phyloP scores from a whole-genome alignment of 352 stramenopile genomes.

The Lagenidium giganteum region DNA sequence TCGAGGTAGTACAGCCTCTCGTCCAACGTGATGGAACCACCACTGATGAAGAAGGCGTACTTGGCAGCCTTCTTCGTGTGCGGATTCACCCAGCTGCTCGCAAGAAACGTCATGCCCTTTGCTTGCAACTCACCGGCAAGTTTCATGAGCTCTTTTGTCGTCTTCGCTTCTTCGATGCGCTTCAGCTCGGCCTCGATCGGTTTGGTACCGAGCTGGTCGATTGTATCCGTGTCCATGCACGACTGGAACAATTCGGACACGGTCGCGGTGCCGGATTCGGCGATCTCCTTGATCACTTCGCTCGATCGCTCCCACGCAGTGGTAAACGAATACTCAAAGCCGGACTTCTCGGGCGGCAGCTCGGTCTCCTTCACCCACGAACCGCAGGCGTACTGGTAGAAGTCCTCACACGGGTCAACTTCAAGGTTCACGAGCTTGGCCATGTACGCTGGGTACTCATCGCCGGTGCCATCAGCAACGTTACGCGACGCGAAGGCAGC shows the following conservation, averaged over 20 bases:
- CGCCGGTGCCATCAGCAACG: too few species aligned
- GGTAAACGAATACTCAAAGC: conserved; percentile 18
- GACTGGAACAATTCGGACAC: too few species aligned
- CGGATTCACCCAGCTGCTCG: conserved; percentile 33
- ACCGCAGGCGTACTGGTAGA: conserved; percentile 27
- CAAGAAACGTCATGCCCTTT: conserved; percentile 56
- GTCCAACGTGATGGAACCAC: conserved; percentile 67
- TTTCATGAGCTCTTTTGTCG: conserved; percentile 13
- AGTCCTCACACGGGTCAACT: conserved; percentile 23
- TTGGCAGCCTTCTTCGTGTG: conserved; percentile 68
- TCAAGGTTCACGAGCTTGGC: conserved; percentile 12
- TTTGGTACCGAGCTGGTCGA: conserved; percentile 6
- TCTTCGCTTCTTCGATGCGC: background rate
- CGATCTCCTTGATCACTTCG: conserved; percentile 16
- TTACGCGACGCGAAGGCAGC: too few species aligned
- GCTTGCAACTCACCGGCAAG: conserved; percentile 14
- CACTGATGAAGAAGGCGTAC: conserved; percentile 62
- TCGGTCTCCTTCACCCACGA: conserved; percentile 23
- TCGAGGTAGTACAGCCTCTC: conserved; percentile 91
- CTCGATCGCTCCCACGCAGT: conserved; percentile 18
- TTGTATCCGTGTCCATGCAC: conserved; percentile 2
- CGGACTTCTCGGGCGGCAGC: conserved; percentile 17
- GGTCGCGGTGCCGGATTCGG: too few species aligned
- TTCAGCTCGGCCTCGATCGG: conserved; percentile 3
- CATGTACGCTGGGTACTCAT: conserved; percentile 13